These are phyloP conservation scores for Exophiala dermatitidis DNA, from an alignment of 2,329 filamentous ascomycete species.

Conservation along the genomic window DNA sequence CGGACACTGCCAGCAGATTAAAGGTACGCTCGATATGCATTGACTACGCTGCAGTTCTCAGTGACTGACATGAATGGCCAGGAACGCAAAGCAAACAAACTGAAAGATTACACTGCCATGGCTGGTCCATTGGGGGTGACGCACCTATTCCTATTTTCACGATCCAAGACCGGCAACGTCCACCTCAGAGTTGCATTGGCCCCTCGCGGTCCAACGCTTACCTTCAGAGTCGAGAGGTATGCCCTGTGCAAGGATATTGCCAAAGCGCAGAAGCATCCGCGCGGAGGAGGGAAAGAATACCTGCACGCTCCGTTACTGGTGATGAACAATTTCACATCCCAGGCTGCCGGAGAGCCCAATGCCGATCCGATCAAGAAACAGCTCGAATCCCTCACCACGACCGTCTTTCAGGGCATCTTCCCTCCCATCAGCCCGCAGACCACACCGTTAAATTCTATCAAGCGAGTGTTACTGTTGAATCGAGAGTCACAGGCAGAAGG, in stretches of 20 bases:
- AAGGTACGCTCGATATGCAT: constrained; percentile 45
- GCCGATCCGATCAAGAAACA: constrained; percentile 78
- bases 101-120: constrained; percentile 93
- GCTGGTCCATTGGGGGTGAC: constrained; percentile 87
- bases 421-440: constrained; percentile 89
- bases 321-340: constrained; percentile 91
- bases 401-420: constrained; percentile 92
- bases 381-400: constrained; percentile 85
- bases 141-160: constrained; percentile 86
- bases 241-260: constrained; percentile 87
- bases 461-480: constrained; percentile 82
- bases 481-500: constrained; percentile 59
- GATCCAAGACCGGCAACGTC: constrained; percentile 81
- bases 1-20: constrained; percentile 78
- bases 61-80: constrained; percentile 23
- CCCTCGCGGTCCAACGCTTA: constrained; percentile 82
- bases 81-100: constrained; percentile 78
- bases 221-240: constrained; percentile 93
- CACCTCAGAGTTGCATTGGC: constrained; percentile 83
- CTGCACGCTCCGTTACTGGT: constrained; percentile 81
- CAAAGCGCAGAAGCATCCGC: constrained; percentile 73
- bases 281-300: constrained; percentile 77
- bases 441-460: constrained; percentile 85
- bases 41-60: background rate
- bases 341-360: constrained; percentile 48